phyloP scores from a whole-genome alignment of 805 yeast genomes.

The Nakazawaea ambrosiae region DNA sequence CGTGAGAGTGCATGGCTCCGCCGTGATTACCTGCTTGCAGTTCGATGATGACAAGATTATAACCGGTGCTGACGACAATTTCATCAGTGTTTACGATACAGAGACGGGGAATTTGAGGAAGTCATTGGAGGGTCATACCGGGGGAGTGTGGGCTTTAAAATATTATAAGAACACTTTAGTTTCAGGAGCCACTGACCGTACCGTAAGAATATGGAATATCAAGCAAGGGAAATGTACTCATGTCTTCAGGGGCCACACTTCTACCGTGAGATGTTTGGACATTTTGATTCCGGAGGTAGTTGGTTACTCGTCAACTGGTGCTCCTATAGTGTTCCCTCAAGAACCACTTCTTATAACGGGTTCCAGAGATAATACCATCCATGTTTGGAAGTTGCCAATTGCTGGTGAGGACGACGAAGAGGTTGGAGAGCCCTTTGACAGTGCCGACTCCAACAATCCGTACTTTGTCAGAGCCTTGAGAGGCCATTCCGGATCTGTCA shows the following conservation, averaged over 20 bases:
- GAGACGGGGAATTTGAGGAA: conserved; percentile 57
- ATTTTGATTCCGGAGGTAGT: conserved; percentile 62
- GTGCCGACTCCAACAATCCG: conserved; percentile 42
- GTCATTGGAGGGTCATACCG: conserved; percentile 81
- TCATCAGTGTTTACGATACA: conserved; percentile 76
- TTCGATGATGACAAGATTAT: conserved; percentile 86
- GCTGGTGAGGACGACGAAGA: conserved; percentile 25
- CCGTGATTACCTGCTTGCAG: conserved; percentile 92
- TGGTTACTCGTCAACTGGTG: conserved; percentile 55
- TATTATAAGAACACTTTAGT: conserved; percentile 78
- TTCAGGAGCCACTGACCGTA: conserved; percentile 91
- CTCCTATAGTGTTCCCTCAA: conserved; percentile 48
- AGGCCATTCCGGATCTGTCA: conserved; percentile 76
- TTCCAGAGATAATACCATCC: conserved; percentile 77
- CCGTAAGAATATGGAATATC: conserved; percentile 91
- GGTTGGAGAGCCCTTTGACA: conserved; percentile 29
- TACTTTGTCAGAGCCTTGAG: conserved; percentile 60
- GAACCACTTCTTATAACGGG: conserved; percentile 74
- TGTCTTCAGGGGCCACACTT: conserved; percentile 83
- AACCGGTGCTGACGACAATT: conserved; percentile 86
- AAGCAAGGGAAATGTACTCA: conserved; percentile 83
- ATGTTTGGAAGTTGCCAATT: conserved; percentile 71
- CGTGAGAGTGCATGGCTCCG: conserved; percentile 56
- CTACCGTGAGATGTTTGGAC: conserved; percentile 89
- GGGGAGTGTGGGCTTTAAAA: conserved; percentile 98